Base-by-base conservation (phyloP, 2,329 filamentous ascomycete species). In the Alternaria postmessia region DNA sequence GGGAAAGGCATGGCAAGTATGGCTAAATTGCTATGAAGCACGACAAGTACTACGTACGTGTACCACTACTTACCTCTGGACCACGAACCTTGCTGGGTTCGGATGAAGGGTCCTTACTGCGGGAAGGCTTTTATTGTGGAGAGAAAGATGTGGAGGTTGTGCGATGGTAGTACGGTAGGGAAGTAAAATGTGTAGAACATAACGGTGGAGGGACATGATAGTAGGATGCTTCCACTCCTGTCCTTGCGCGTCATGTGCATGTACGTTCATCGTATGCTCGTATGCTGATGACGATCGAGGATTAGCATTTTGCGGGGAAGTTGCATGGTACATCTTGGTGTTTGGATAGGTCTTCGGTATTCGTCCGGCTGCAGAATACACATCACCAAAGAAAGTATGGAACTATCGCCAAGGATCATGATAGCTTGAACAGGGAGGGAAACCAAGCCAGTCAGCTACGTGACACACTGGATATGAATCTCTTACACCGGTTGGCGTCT, bases 291-390 rank as follows among this genome's bases (percentile, higher is more conserved):
- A 36, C 46, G 53, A 60, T 56, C 44, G 39, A 28, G 38, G n/a
- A 41, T 30, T 59, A 30, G 58, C 53, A 52, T 61, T 58, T 49
- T 54, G 54, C 54, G 59, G 54, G 59, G 59, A 58, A 61, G 43
- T 49, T 36, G 48, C 28, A 39, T 22, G 36, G 34, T 41, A 20
- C 20, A 26, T 24, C 24, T 32, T 26, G 22, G 16, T 48, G n/a
- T 53, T 46, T 51, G 28, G 38, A 53, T 53, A 53, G 54, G 54
- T 28, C n/a, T 24, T 61, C 54, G 58, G 48, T 57, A 36, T 47
- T 16, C 53, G 46, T 49, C 32, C n/a, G 38, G 48, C 41, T 57
- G 30, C 48, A 61, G 54, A 24, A 51, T 51, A 30, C 46, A 38
- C 53, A 48, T 28, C 41, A 39, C 34, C 42, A n/a, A 55, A 26